Evolutionary conservation across 2,329 filamentous ascomycete species (phyloP).

Genomic region (Microascus cirrosus): DNA sequence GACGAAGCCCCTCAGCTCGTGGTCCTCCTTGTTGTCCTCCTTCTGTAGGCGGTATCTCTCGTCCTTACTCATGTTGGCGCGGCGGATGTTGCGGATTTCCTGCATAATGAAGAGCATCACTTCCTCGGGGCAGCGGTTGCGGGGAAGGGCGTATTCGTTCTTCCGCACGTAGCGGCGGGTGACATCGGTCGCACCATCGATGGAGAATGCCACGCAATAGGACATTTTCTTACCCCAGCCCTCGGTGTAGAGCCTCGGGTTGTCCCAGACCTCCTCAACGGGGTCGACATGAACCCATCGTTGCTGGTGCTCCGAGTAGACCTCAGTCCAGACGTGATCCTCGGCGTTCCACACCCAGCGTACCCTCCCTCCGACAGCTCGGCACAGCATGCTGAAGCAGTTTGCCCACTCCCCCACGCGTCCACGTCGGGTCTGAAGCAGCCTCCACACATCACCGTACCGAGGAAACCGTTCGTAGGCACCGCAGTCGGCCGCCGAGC

Average conservation of each 20-base stretch:
- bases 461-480: slow-evolving; percentile 82
- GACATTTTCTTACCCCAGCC: slow-evolving; percentile 96
- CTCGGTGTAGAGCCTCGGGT: slow-evolving; percentile 82
- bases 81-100: slow-evolving; percentile 77
- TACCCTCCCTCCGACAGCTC: slow-evolving; percentile 80
- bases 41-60: slow-evolving; percentile 73
- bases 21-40: slow-evolving; percentile 66
- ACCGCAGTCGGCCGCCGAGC: slow-evolving; percentile 64
- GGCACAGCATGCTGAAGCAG: slow-evolving; percentile 96
- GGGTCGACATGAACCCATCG: slow-evolving; percentile 96
- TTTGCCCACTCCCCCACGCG: slow-evolving; percentile 95
- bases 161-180: slow-evolving; percentile 62
- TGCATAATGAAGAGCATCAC: slow-evolving; percentile 85
- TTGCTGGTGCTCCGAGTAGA: slow-evolving; percentile 87
- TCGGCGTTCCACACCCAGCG: slow-evolving; percentile 98
- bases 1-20: slow-evolving; percentile 63
- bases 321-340: slow-evolving; percentile 95
- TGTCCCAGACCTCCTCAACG: slow-evolving; percentile 92
- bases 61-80: slow-evolving; percentile 75
- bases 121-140: slow-evolving; percentile 74
- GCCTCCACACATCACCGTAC: slow-evolving; percentile 88
- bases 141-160: slow-evolving; percentile 58
- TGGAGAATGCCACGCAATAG: slow-evolving; percentile 94
- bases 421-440: slow-evolving; percentile 77
- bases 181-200: slow-evolving; percentile 64